Base-by-base conservation (phyloP, 768 basidiomycete species). In the Lentinula sp. region DNA sequence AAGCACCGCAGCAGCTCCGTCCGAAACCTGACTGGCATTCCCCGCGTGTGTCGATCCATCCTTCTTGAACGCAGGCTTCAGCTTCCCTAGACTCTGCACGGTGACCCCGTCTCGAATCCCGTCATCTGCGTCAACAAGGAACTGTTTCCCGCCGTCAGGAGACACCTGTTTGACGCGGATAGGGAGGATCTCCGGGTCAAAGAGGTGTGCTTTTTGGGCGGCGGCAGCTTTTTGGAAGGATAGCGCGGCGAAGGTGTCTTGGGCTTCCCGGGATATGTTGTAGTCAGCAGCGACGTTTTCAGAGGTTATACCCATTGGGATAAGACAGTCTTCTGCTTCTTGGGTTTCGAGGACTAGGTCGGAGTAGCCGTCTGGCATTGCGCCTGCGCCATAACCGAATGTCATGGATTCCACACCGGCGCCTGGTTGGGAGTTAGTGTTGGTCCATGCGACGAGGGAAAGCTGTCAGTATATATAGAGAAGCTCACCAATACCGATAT, bases 271-370 rank as follows among this genome's bases (percentile, higher is more conserved):
- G 33, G 87, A 77, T 70, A 96, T 84, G 62, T 78, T 77, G 73
- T 82, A 95, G 59, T 93, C 85, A 53, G 79, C 71, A 12, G 94
- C 91, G 65, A 95, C 92, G 71, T 94, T 94, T 77, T 95, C 93
- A n/a, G 90, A 93, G 18, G 95, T 95, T 77, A 95, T 87, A 39
- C 94, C 95, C 91, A 93, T 93, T 48, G 92, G 92, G 61, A 91
- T 77, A 32, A 90, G 79, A 70, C 92, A 94, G 75, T 95, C 93
- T 61, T 83, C 83, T 2, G 93, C 84, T 65, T 90, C 86, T 66
- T 84, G 75, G 73, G 81, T 85, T 37, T 78, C 66, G 62, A 90
- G 79, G 50, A 95, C 78, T 51, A 81, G 79, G 23, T 90, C 85
- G 2, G 89, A 87, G 73, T 79, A 86, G 55, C 73, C 77, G 56